A percentile compares a stretch with the other conserved stretches of the same genome.
Evolutionary conservation across 176 grass and related monocot genomes (phyloP).

Genomic region (Oryza coarctata): DNA sequence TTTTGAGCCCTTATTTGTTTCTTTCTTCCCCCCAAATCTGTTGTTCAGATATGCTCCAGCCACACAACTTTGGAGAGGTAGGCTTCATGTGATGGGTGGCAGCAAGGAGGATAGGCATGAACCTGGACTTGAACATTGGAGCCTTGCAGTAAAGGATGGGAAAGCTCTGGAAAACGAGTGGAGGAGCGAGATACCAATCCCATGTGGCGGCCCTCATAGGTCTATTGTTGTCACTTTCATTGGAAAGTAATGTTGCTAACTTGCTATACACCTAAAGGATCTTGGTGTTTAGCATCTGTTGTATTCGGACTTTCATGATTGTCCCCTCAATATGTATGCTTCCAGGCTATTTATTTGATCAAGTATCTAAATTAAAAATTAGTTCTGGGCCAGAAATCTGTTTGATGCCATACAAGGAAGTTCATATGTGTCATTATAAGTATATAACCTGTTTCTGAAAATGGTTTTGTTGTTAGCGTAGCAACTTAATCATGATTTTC

Average conservation of each 20-base stretch:
- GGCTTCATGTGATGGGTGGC: constrained; percentile 97
- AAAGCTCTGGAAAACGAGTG: constrained; percentile 87
- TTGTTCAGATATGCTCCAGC: constrained; percentile 89
- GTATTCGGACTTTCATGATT: constrained; percentile 14
- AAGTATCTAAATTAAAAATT: not conserved
- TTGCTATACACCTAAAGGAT: constrained; percentile 9
- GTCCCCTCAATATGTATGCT: not conserved
- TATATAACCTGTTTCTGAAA: not conserved
- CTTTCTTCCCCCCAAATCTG: not conserved
- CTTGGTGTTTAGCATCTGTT: not conserved
- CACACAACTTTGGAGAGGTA: constrained; percentile 93
- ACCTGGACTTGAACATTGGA: constrained; percentile 92
- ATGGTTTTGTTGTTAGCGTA: not conserved
- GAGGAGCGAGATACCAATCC: constrained; percentile 79
- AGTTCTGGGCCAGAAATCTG: not conserved
- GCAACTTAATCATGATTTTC: constrained; percentile 16
- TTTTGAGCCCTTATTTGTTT: not conserved
- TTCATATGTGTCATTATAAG: not conserved
- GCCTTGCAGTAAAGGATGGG: constrained; percentile 82
- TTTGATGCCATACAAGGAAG: constrained; percentile 11
- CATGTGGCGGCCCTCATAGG: constrained; percentile 94
- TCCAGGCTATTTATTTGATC: not conserved
- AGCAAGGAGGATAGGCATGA: constrained; percentile 98
- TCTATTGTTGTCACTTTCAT: constrained; percentile 27
- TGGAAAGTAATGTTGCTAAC: constrained; percentile 14